Evolutionary conservation across 2,329 filamentous ascomycete genomes (phyloP).

Genomic region (Exophiala dermatitidis): DNA sequence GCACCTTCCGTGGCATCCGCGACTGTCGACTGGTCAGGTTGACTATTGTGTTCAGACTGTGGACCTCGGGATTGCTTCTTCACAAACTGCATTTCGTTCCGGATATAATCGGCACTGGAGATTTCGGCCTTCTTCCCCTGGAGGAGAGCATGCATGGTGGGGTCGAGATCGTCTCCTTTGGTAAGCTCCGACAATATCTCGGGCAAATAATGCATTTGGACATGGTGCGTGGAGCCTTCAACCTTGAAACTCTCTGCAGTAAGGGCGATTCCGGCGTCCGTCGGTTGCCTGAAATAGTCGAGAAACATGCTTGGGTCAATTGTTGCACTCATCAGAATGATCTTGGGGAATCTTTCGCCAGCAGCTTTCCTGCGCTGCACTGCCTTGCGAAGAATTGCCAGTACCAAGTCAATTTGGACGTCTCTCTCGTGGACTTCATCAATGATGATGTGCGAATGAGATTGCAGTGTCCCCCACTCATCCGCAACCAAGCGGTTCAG

Average conservation of each 20-base stretch:
- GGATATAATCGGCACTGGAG: conserved; percentile 11
- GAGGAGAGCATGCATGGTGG: conserved; percentile 5
- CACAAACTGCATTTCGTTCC: conserved; percentile 12
- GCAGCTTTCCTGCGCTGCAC: conserved; percentile 52
- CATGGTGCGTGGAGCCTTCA: conserved; percentile 85
- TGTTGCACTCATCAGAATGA: conserved; percentile 94
- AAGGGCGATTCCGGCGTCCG: conserved; percentile 1
- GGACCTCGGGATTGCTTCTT: not conserved
- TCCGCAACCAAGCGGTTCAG: conserved; percentile 94
- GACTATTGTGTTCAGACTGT: not conserved
- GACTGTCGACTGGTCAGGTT: not conserved
- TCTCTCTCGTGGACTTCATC: conserved; percentile 95
- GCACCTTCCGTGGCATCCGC: conserved; percentile 26
- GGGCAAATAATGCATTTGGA: conserved; percentile 78
- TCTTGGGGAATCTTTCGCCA: conserved; percentile 64
- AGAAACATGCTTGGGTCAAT: conserved; percentile 90
- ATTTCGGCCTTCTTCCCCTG: conserved; percentile 3
- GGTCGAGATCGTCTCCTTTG: not conserved
- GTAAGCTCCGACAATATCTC: conserved; percentile 53
- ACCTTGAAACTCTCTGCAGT: conserved; percentile 66
- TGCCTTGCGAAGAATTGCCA: conserved; percentile 82
- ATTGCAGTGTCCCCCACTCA: conserved; percentile 85
- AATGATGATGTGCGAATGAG: conserved; percentile 56
- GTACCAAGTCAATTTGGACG: conserved; percentile 90
- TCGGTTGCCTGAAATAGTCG: conserved; percentile 59